Percentiles rank a stretch among this genome's conserved stretches.
Conservation (phyloP, 106 monocot species). For the Posidonia australis region DNA sequence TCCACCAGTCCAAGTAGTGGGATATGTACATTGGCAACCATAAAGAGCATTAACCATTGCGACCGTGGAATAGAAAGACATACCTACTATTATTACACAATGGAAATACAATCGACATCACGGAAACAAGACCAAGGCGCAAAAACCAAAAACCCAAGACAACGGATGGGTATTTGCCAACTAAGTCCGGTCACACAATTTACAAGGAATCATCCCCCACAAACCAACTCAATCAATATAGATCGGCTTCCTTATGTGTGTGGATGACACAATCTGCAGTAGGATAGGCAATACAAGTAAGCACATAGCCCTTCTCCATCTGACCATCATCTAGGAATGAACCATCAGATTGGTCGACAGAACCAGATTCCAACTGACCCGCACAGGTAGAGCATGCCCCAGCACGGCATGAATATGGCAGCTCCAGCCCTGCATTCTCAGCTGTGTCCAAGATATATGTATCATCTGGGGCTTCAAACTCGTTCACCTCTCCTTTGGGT, state of each 20-base stretch:
- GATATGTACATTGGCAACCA: too few species aligned
- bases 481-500: constrained; percentile 42
- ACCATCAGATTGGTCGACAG: constrained; percentile 63
- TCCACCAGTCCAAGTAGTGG: too few species aligned
- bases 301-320: constrained; percentile 43
- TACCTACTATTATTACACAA: too few species aligned
- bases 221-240: constrained; percentile 30
- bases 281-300: constrained; percentile 58
- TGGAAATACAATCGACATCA: too few species aligned
- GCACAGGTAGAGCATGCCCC: constrained; percentile 79
- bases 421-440: constrained; percentile 45
- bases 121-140: too few species aligned
- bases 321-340: constrained; percentile 53
- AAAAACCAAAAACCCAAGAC: too few species aligned
- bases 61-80: too few species aligned
- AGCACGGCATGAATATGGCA: constrained; percentile 61
- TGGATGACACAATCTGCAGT: constrained; percentile 52
- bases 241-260: constrained; percentile 61
- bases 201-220: too few species aligned
- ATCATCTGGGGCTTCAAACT: constrained; percentile 57
- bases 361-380: constrained; percentile 29
- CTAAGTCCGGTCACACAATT: too few species aligned
- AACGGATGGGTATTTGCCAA: too few species aligned
- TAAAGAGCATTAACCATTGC: too few species aligned
- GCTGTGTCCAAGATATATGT: constrained; percentile 63